Evolutionary conservation across 2,329 filamentous ascomycete genomes (phyloP).

Genomic region (Basipetospora chlamydospora): DNA sequence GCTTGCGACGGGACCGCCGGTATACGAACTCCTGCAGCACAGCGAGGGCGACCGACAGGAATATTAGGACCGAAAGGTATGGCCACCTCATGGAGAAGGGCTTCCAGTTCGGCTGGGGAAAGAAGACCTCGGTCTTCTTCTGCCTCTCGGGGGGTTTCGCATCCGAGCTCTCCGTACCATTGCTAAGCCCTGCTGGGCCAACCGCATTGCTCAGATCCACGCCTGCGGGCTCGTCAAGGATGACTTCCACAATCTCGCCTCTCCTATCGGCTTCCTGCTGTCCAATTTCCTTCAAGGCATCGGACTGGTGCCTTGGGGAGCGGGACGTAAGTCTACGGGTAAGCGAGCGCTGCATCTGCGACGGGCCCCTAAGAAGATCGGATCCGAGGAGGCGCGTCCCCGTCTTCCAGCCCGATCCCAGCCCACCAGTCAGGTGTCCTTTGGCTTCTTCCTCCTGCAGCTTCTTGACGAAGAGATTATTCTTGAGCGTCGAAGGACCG

Average conservation of each 20-base stretch:
- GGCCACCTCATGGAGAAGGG: slow-evolving; percentile 50
- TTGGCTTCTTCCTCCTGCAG: slow-evolving; percentile 38
- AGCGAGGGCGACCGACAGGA: slow-evolving; percentile 38
- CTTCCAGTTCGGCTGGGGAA: slow-evolving; percentile 52
- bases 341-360: slow-evolving; percentile 19
- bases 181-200: slow-evolving; percentile 19
- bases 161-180: slow-evolving; percentile 18
- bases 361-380: slow-evolving; percentile 29
- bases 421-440: slow-evolving; percentile 41
- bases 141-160: slow-evolving; percentile 22
- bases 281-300: slow-evolving; percentile 33
- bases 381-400: slow-evolving; percentile 31
- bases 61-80: slow-evolving; percentile 38
- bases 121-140: slow-evolving; percentile 34
- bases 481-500: slow-evolving; percentile 29
- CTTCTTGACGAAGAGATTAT: slow-evolving; percentile 27
- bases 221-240: slow-evolving; percentile 29
- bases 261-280: slow-evolving; percentile 45
- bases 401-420: slow-evolving; percentile 38
- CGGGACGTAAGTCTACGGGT: slow-evolving; percentile 27
- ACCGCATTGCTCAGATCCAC: slow-evolving; percentile 38
- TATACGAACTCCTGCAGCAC: slow-evolving; percentile 40
- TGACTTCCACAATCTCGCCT: slow-evolving; percentile 45
- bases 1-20: slow-evolving; percentile 27
- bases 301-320: slow-evolving; percentile 13